Evolutionary conservation across 352 stramenopile genomes (phyloP).

Genomic region (Phytophthora constricta): DNA sequence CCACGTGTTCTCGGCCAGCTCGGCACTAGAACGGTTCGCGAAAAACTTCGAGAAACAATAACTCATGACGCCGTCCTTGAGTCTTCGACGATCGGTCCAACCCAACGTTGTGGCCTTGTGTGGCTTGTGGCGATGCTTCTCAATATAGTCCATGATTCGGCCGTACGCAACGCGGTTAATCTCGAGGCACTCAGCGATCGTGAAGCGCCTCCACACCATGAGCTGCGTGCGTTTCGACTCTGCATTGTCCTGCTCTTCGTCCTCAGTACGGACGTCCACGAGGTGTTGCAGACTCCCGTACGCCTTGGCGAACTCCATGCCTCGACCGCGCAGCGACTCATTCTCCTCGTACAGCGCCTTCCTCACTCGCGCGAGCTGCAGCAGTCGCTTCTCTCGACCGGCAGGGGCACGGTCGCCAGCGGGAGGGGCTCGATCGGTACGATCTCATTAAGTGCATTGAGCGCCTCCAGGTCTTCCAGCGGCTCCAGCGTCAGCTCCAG

Average conservation of each 20-base stretch:
- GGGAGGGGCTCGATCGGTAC: slow-evolving; percentile 29
- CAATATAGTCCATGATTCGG: slow-evolving; percentile 41
- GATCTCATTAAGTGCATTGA: slow-evolving; percentile 22
- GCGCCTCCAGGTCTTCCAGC: slow-evolving; percentile 29
- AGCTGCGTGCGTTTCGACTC: slow-evolving; percentile 39
- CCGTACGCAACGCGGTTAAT: slow-evolving; percentile 50
- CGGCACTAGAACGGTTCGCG: slow-evolving; percentile 23
- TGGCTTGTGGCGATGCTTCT: slow-evolving; percentile 43
- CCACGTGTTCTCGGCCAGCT: slow-evolving; percentile 44
- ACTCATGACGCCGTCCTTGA: slow-evolving; percentile 34
- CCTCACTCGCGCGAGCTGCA: slow-evolving; percentile 42
- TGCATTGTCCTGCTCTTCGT: slow-evolving; percentile 20
- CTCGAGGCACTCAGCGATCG: slow-evolving; percentile 50
- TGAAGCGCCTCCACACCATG: slow-evolving; percentile 43
- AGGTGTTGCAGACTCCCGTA: slow-evolving; percentile 56
- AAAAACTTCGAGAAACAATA: slow-evolving; percentile 59
- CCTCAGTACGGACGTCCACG: slow-evolving; percentile 43
- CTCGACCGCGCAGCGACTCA: slow-evolving; percentile 38
- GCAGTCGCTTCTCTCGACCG: slow-evolving; percentile 29
- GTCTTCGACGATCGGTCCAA: slow-evolving; percentile 45
- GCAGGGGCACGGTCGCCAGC: slow-evolving; percentile 15
- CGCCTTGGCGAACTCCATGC: slow-evolving; percentile 53
- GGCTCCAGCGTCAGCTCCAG: slow-evolving; percentile 32
- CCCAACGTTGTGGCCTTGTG: slow-evolving; percentile 44
- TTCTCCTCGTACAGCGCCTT: slow-evolving; percentile 55